These are phyloP conservation scores for Tuber calosporum DNA, from an alignment of 495 filamentous ascomycete species.

Conservation along the genomic window DNA sequence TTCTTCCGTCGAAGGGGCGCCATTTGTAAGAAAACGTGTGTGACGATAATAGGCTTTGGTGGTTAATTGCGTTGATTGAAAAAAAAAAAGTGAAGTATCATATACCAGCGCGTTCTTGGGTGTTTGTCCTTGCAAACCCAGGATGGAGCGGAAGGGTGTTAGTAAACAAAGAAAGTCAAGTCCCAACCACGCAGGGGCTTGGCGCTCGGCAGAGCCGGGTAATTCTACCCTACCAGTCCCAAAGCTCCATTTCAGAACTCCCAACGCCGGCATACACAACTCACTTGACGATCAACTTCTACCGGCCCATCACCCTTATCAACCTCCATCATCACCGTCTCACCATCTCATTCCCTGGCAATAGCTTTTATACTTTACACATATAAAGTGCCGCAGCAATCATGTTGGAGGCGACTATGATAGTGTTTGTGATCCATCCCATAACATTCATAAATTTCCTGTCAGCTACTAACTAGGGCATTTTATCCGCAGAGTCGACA, in stretches of 20 bases:
- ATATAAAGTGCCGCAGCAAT: conserved; percentile 13
- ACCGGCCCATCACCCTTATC: conserved; percentile 22
- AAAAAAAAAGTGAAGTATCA: not conserved
- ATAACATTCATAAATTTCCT: not conserved
- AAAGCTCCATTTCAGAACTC: not conserved
- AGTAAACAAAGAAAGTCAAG: conserved; percentile 3
- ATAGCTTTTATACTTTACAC: conserved; percentile 10
- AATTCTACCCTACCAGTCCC: not conserved
- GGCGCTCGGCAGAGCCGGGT: not conserved
- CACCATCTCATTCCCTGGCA: conserved; percentile 10
- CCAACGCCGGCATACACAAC: not conserved
- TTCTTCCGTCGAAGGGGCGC: conserved; percentile 51
- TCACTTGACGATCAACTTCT: not conserved
- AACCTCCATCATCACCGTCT: conserved; percentile 6
- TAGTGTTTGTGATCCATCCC: conserved; percentile 43
- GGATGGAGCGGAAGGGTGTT: not conserved
- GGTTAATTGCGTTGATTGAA: conserved; percentile 6
- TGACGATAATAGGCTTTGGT: not conserved
- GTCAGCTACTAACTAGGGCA: conserved; percentile 8
- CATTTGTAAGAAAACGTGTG: conserved; percentile 46
- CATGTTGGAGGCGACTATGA: conserved; percentile 62
- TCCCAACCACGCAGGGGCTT: not conserved
- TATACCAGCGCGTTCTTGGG: not conserved
- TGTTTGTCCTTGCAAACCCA: not conserved
- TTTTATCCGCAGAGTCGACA: conserved; percentile 65